phyloP scores from a whole-genome alignment of 257 asterid species.

The Thymus mandschuricus region DNA sequence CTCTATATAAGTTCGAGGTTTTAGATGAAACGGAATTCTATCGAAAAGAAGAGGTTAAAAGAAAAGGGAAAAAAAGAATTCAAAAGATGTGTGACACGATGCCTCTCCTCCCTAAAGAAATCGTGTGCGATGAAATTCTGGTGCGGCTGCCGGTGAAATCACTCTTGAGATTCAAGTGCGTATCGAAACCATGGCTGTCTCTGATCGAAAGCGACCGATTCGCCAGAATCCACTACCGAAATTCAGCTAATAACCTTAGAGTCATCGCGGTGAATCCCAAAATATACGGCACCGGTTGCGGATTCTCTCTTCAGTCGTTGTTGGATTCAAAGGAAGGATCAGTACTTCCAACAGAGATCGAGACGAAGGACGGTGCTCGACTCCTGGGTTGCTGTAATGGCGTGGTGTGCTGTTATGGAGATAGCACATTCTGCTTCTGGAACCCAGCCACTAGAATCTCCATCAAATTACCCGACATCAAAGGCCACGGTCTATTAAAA shows the following conservation, averaged over 20 bases:
- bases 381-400: not conserved
- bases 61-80: too few species aligned
- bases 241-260: not conserved
- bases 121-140: not conserved
- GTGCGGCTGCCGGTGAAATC: not conserved
- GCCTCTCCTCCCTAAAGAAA: not conserved
- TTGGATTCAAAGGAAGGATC: not conserved
- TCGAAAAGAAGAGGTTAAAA: too few species aligned
- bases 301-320: not conserved
- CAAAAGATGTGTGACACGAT: too few species aligned
- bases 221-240: not conserved
- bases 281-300: accelerated
- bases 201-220: not conserved
- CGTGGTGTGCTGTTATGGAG: not conserved
- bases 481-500: too few species aligned
- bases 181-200: not conserved
- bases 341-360: not conserved
- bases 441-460: not conserved
- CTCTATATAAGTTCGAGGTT: too few species aligned
- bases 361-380: not conserved
- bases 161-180: not conserved
- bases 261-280: not conserved
- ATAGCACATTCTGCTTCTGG: not conserved
- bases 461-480: not conserved
- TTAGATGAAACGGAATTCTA: too few species aligned